Percentiles rank a stretch among this genome's conserved stretches.
Conservation (phyloP, 331 rosid genomes). For the Telfairia occidentalis region DNA sequence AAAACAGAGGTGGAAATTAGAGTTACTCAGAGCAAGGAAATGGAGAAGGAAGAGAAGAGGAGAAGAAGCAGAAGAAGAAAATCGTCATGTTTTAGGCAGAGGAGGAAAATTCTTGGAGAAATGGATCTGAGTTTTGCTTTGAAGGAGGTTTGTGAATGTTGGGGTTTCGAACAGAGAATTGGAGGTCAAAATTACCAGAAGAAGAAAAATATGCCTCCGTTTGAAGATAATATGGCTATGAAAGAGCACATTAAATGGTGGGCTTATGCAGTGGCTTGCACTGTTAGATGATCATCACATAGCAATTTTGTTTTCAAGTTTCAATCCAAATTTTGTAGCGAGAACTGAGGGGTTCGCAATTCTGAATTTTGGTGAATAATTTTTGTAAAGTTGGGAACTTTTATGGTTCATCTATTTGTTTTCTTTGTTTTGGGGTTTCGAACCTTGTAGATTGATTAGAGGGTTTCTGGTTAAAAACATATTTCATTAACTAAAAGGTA, state of each 20-base stretch:
- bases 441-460: neutral
- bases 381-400: neutral
- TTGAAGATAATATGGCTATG: constrained; percentile 50
- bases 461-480: too few relatives aligned
- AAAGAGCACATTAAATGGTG: constrained; percentile 29
- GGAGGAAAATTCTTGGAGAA: constrained; percentile 19
- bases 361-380: neutral
- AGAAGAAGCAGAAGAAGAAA: neutral
- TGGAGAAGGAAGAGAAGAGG: neutral
- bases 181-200: neutral
- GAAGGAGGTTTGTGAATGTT: constrained; percentile 9
- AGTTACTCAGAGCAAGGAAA: too few relatives aligned
- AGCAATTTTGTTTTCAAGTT: neutral
- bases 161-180: constrained; percentile 15
- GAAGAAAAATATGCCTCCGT: constrained; percentile 24
- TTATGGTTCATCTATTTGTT: neutral
- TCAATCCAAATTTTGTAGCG: neutral
- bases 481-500: too few relatives aligned
- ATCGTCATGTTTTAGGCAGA: neutral
- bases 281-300: constrained; percentile 23
- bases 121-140: constrained; percentile 17
- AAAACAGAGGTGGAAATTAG: neutral
- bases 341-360: neutral
- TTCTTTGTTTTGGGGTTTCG: neutral
- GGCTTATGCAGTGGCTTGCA: constrained; percentile 63